These are phyloP conservation scores for Candida krabiensis DNA, from an alignment of 805 yeast genomes.

Conservation along the genomic window DNA sequence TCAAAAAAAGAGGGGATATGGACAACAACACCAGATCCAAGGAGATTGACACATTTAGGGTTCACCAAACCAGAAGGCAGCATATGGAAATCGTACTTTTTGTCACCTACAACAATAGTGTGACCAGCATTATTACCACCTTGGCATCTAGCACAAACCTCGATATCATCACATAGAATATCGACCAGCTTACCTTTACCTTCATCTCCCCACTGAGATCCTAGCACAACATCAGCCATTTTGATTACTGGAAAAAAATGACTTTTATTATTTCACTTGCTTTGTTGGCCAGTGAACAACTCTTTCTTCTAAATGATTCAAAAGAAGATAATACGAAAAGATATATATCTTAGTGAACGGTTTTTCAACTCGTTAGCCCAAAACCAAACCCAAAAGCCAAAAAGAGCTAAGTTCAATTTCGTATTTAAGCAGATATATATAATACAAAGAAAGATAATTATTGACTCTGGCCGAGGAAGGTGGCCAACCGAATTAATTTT, in stretches of 20 bases:
- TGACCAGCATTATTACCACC: conserved; percentile 99
- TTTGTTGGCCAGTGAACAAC: too few species aligned
- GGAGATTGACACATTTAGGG: conserved; percentile 82
- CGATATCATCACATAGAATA: conserved; percentile 89
- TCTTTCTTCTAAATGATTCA: too few species aligned
- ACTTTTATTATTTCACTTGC: too few species aligned
- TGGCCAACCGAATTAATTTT: too few species aligned
- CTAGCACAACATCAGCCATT: conserved; percentile 92
- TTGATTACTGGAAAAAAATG: too few species aligned
- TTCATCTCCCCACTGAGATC: conserved; percentile 99
- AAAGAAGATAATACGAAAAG: too few species aligned
- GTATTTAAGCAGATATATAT: not conserved
- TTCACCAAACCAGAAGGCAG: conserved; percentile 97
- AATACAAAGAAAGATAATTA: not conserved
- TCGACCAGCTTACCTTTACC: conserved; percentile 99
- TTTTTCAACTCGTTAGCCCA: conserved; percentile 19
- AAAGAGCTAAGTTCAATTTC: too few species aligned
- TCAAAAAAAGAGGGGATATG: conserved; percentile 91
- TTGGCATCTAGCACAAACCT: conserved; percentile 95
- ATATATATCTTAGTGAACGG: conserved; percentile 15
- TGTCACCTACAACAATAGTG: conserved; percentile 87
- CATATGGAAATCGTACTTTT: conserved; percentile 97
- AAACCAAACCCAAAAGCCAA: conserved; percentile 5
- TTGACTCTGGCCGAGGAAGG: conserved; percentile 2
- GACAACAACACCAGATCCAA: conserved; percentile 96